Conservation (phyloP, 495 filamentous ascomycete genomes). For the Penicillium roqueforti region DNA sequence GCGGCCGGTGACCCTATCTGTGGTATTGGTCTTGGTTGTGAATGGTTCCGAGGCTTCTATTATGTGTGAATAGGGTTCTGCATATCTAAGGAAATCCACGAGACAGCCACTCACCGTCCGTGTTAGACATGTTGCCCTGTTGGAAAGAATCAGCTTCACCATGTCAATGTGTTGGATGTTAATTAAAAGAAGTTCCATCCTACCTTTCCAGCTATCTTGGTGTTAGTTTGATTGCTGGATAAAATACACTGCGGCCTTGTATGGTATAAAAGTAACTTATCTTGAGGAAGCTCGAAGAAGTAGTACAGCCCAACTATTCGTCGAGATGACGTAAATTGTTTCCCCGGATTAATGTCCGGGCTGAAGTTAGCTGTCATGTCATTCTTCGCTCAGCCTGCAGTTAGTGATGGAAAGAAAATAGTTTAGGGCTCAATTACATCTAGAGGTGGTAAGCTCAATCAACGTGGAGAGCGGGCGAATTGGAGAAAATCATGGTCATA, state of each 20-base stretch:
- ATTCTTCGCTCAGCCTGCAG: background rate
- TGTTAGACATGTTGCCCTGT: conserved; percentile 8
- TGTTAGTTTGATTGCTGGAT: background rate
- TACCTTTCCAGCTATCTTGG: conserved; percentile 6
- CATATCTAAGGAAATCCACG: too few relatives aligned
- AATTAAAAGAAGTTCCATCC: background rate
- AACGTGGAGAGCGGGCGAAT: background rate
- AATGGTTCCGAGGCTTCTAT: conserved; percentile 17
- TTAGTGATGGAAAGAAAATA: background rate
- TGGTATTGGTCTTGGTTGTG: conserved; percentile 8
- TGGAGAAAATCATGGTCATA: conserved; percentile 20
- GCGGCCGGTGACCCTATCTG: conserved; percentile 11
- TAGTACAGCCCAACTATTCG: background rate
- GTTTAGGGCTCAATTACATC: background rate
- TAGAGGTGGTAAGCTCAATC: background rate
- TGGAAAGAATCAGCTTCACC: background rate
- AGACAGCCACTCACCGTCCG: conserved; percentile 10
- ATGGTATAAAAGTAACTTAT: background rate
- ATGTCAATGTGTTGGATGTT: background rate
- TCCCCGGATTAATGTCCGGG: background rate
- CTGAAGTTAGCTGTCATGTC: conserved; percentile 2
- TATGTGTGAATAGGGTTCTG: background rate
- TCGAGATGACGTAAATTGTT: conserved; percentile 7
- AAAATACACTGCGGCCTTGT: background rate
- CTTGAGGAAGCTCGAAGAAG: background rate